A percentile compares a stretch with the other conserved stretches of the same genome.
Evolutionary conservation across 768 basidiomycete species (phyloP).

Genomic region (Dioszegia aurantiaca): DNA sequence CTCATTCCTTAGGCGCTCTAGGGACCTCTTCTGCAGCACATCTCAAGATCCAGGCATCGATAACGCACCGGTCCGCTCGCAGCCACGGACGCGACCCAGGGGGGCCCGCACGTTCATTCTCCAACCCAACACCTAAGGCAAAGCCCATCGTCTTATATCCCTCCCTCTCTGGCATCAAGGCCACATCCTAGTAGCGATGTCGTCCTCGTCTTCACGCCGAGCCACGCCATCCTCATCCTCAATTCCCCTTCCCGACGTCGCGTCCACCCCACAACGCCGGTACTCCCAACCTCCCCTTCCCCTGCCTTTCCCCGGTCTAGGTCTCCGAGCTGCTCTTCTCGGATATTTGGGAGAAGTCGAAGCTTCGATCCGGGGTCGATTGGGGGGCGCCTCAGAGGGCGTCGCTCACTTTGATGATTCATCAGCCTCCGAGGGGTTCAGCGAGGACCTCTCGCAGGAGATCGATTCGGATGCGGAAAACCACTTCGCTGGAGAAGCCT

Average conservation of each 20-base stretch:
- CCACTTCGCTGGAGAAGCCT: not conserved
- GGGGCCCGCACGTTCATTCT: too few species aligned
- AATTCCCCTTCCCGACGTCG: not conserved
- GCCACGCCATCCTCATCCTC: not conserved
- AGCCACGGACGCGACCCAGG: too few species aligned
- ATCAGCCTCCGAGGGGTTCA: conserved; percentile 13
- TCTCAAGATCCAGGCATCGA: too few species aligned
- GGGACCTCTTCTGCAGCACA: too few species aligned
- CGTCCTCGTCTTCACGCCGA: not conserved
- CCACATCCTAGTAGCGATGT: not conserved
- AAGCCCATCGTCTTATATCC: too few species aligned
- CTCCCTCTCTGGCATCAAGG: too few species aligned
- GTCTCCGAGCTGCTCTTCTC: conserved; percentile 42
- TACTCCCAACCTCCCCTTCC: conserved; percentile 29
- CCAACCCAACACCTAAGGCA: too few species aligned
- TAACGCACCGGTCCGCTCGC: too few species aligned
- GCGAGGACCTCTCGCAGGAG: not conserved
- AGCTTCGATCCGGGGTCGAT: conserved; percentile 29
- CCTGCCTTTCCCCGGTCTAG: conserved; percentile 26
- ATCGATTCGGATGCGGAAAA: not conserved
- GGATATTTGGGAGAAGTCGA: conserved; percentile 50
- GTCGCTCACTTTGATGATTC: conserved; percentile 2
- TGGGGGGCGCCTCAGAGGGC: conserved; percentile 16
- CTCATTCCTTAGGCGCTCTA: too few species aligned
- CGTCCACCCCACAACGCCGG: conserved; percentile 4